Evolutionary conservation across 1,284 basidiomycete genomes (phyloP).

Genomic region (Cryptococcus wingfieldii): DNA sequence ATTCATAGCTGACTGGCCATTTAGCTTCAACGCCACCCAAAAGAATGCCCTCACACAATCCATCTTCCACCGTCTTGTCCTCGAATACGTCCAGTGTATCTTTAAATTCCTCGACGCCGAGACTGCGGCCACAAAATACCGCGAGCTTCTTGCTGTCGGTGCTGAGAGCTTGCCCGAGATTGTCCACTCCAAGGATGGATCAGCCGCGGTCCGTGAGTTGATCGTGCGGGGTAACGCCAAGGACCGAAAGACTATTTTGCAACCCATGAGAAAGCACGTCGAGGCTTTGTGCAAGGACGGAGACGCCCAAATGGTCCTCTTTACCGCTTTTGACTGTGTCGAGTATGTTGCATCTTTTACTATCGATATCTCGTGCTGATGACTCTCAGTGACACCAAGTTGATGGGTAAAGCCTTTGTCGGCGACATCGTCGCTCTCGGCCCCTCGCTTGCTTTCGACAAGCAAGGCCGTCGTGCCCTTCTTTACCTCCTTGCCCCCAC

Average conservation of each 20-base stretch:
- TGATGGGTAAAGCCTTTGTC: constrained; percentile 71
- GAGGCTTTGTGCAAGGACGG: constrained; percentile 78
- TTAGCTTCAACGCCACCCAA: constrained; percentile 80
- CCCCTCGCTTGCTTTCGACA: constrained; percentile 51
- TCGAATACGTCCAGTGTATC: constrained; percentile 47
- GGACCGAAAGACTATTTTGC: constrained; percentile 82
- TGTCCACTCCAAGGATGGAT: constrained; percentile 86
- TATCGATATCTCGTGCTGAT: neutral
- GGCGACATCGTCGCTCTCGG: constrained; percentile 53
- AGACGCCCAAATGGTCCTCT: constrained; percentile 79
- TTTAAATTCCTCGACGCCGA: constrained; percentile 43
- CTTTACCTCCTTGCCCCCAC: constrained; percentile 76
- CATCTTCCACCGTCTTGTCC: constrained; percentile 69
- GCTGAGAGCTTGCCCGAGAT: constrained; percentile 75
- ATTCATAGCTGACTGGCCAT: neutral
- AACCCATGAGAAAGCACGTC: constrained; percentile 77
- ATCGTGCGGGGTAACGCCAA: constrained; percentile 61
- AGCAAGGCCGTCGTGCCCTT: constrained; percentile 63
- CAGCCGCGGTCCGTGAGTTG: constrained; percentile 72
- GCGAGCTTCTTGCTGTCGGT: constrained; percentile 38
- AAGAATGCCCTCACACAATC: constrained; percentile 79
- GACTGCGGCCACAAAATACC: constrained; percentile 46
- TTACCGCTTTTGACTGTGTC: constrained; percentile 77
- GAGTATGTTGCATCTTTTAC: constrained; percentile 57
- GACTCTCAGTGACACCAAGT: constrained; percentile 69